Conservation (phyloP, 371 early-diverging fungal species). For the Batrachochytrium dendrobatidis region DNA sequence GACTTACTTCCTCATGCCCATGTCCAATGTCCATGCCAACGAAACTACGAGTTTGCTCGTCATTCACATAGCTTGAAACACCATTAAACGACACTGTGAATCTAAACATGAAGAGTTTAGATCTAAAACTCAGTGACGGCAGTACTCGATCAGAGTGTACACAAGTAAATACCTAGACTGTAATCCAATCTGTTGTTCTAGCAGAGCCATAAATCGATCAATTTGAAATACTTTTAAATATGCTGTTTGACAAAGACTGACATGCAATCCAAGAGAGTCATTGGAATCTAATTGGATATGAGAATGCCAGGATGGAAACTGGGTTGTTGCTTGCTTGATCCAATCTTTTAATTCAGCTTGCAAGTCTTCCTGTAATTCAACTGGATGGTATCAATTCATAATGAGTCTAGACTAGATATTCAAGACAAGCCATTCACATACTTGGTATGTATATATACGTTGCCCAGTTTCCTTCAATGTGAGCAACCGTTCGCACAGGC, state of each 20-base stretch:
- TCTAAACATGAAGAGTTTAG: conserved; percentile 3
- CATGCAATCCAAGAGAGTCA: conserved; percentile 13
- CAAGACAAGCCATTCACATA: no score
- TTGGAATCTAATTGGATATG: conserved; percentile 8
- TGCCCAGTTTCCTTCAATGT: conserved; percentile 29
- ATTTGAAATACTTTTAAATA: conserved; percentile 37
- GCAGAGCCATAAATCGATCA: conserved; percentile 17
- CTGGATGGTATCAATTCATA: no score
- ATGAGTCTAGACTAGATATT: no score
- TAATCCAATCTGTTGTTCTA: conserved; percentile 3
- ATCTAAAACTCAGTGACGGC: background rate
- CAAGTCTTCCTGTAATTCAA: conserved; percentile 4
- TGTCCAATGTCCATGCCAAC: conserved; percentile 22
- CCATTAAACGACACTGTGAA: conserved; percentile 14
- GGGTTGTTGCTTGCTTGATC: background rate
- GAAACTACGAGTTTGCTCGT: conserved; percentile 22
- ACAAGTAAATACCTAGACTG: background rate
- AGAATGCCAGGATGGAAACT: conserved; percentile 3
- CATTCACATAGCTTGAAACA: conserved; percentile 21
- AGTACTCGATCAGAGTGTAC: background rate
- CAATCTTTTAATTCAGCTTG: background rate
- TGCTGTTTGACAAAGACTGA: conserved; percentile 30
- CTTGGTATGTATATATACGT: conserved; percentile 21
- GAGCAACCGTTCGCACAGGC: conserved; percentile 9
- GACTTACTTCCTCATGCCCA: conserved; percentile 14